Percentiles rank a stretch among this genome's conserved stretches.
Evolutionary conservation across 78 protist species (phyloP).

Genomic region (Pigoraptor vietnamica): DNA sequence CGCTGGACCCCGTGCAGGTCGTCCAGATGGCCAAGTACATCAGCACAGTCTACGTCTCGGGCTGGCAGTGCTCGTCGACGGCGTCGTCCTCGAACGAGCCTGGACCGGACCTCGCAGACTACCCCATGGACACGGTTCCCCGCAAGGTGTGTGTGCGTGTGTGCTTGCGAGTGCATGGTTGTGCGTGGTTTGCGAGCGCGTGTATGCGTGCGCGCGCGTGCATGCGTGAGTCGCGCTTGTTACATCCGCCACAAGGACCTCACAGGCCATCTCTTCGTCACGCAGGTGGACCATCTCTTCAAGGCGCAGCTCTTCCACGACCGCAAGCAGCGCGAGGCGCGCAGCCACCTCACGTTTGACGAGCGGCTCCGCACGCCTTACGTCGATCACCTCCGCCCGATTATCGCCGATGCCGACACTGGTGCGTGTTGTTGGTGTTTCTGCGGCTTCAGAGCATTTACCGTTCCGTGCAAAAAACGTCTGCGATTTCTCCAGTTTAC

Average conservation of each 20-base stretch:
- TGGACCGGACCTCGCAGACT: constrained; percentile 82
- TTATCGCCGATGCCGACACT: constrained; percentile 93
- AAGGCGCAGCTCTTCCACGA: constrained; percentile 65
- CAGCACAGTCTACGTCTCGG: constrained; percentile 62
- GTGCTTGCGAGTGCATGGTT: background rate
- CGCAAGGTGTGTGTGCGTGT: constrained; percentile 38
- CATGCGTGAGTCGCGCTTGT: background rate
- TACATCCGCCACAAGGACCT: background rate
- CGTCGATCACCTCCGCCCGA: constrained; percentile 69
- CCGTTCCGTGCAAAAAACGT: too few relatives aligned
- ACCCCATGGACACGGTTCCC: constrained; percentile 78
- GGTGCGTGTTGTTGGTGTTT: constrained; percentile 37
- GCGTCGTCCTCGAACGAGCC: constrained; percentile 74
- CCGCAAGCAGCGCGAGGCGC: constrained; percentile 57
- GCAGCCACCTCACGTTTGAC: constrained; percentile 14
- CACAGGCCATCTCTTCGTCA: too few relatives aligned
- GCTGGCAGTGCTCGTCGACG: constrained; percentile 75
- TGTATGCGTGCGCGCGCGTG: too few relatives aligned
- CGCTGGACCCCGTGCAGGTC: constrained; percentile 71
- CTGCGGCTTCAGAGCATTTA: background rate
- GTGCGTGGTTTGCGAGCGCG: background rate
- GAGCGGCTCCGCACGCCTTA: constrained; percentile 16
- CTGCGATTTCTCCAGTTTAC: too few relatives aligned
- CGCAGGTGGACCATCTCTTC: constrained; percentile 32
- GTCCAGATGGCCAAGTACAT: constrained; percentile 64